These are phyloP conservation scores for Nemania sp. DNA, from an alignment of 2,329 filamentous ascomycete genomes.

Conservation along the genomic window DNA sequence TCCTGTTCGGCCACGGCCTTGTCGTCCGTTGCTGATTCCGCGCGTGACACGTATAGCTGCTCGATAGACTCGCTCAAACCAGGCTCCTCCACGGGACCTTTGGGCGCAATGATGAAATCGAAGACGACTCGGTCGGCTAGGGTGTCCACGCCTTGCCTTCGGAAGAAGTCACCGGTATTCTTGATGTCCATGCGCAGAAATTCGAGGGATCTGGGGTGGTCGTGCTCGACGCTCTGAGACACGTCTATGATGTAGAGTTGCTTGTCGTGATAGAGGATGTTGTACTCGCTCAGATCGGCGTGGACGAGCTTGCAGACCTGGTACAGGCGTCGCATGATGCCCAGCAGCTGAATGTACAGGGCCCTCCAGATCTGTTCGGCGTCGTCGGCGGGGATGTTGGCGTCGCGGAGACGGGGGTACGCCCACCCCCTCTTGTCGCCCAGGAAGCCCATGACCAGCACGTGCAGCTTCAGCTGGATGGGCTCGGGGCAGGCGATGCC, in stretches of 20 bases:
- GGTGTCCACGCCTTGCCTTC: conserved; percentile 79
- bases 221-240: conserved; percentile 94
- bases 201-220: conserved; percentile 89
- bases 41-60: conserved; percentile 65
- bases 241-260: conserved; percentile 95
- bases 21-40: conserved; percentile 54
- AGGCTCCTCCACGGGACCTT: conserved; percentile 64
- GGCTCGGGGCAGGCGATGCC: conserved; percentile 92
- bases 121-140: conserved; percentile 81
- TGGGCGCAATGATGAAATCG: conserved; percentile 73
- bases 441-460: conserved; percentile 92
- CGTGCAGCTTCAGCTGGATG: conserved; percentile 86
- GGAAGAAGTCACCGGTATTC: conserved; percentile 93
- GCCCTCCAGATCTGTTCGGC: conserved; percentile 73
- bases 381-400: conserved; percentile 71
- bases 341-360: conserved; percentile 82
- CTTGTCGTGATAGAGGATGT: conserved; percentile 84
- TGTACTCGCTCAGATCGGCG: conserved; percentile 97
- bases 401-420: conserved; percentile 86
- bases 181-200: conserved; percentile 99
- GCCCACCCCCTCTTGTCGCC: conserved; percentile 86
- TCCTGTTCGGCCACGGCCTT: conserved; percentile 63
- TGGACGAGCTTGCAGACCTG: conserved; percentile 91
- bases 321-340: conserved; percentile 91
- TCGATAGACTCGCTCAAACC: conserved; percentile 67